These are phyloP conservation scores for Fusarium sp. DNA, from an alignment of 2,329 filamentous ascomycete genomes.

Conservation along the genomic window DNA sequence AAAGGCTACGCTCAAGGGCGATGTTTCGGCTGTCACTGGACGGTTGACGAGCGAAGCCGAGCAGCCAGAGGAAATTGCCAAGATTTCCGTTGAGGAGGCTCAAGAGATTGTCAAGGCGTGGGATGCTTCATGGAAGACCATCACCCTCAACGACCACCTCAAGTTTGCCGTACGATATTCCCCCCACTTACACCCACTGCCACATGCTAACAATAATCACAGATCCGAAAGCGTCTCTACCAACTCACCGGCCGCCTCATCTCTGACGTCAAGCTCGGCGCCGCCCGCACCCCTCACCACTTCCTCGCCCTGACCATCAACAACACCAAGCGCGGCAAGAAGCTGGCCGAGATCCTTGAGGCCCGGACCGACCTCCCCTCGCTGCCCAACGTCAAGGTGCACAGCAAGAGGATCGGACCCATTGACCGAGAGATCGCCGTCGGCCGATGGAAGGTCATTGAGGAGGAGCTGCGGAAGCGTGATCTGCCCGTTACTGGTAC, in stretches of 20 bases:
- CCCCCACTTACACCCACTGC: background rate
- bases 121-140: slow-evolving; percentile 68
- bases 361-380: slow-evolving; percentile 56
- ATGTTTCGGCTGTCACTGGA: slow-evolving; percentile 49
- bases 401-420: slow-evolving; percentile 72
- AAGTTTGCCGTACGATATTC: slow-evolving; percentile 77
- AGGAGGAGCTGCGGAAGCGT: slow-evolving; percentile 73
- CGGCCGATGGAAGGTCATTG: slow-evolving; percentile 84
- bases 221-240: slow-evolving; percentile 85
- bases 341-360: slow-evolving; percentile 72
- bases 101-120: slow-evolving; percentile 57
- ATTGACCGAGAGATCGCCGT: slow-evolving; percentile 78
- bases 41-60: slow-evolving; percentile 47
- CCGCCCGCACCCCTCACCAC: slow-evolving; percentile 64
- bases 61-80: slow-evolving; percentile 39
- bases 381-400: slow-evolving; percentile 78
- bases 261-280: slow-evolving; percentile 74
- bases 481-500: slow-evolving; percentile 69
- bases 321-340: slow-evolving; percentile 67
- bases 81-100: slow-evolving; percentile 54
- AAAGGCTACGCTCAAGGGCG: slow-evolving; percentile 53
- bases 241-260: slow-evolving; percentile 84
- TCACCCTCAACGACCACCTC: slow-evolving; percentile 68
- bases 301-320: slow-evolving; percentile 66
- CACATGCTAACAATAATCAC: slow-evolving; percentile 26